phyloP scores from a whole-genome alignment of 1,284 basidiomycete genomes.

The Austroboletus niveus region DNA sequence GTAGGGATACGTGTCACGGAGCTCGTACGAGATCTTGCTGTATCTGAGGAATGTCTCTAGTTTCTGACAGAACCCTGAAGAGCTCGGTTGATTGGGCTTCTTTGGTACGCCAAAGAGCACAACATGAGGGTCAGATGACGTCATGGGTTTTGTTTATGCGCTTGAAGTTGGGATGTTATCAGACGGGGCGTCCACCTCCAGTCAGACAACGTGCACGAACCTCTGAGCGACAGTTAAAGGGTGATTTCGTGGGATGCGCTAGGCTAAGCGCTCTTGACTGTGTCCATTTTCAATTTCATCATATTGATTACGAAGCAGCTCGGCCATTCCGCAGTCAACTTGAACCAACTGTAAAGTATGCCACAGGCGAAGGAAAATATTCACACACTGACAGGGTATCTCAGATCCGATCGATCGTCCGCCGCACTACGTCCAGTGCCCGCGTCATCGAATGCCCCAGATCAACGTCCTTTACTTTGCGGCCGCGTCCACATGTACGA shows the following conservation, averaged over 20 bases:
- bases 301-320: too few species aligned
- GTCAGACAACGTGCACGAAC: too few species aligned
- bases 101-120: slow-evolving; percentile 31
- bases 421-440: not conserved
- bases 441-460: slow-evolving; percentile 12
- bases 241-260: too few species aligned
- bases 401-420: not conserved
- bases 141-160: slow-evolving; percentile 2
- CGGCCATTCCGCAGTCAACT: too few species aligned
- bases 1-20: slow-evolving; percentile 23
- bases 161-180: not conserved
- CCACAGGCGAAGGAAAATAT: too few species aligned
- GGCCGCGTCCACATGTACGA: slow-evolving; percentile 68
- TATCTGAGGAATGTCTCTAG: slow-evolving; percentile 32
- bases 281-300: too few species aligned
- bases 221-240: too few species aligned
- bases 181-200: not conserved
- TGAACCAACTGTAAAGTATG: too few species aligned
- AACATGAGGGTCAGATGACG: slow-evolving; percentile 21
- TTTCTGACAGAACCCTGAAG: slow-evolving; percentile 37
- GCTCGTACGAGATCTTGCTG: slow-evolving; percentile 27
- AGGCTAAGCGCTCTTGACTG: too few species aligned
- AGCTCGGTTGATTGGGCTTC: slow-evolving; percentile 21
- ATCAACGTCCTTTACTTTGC: slow-evolving; percentile 82
- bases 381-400: too few species aligned